phyloP scores from a whole-genome alignment of 2,329 filamentous ascomycete genomes.

The Podosphaera leucotricha region DNA sequence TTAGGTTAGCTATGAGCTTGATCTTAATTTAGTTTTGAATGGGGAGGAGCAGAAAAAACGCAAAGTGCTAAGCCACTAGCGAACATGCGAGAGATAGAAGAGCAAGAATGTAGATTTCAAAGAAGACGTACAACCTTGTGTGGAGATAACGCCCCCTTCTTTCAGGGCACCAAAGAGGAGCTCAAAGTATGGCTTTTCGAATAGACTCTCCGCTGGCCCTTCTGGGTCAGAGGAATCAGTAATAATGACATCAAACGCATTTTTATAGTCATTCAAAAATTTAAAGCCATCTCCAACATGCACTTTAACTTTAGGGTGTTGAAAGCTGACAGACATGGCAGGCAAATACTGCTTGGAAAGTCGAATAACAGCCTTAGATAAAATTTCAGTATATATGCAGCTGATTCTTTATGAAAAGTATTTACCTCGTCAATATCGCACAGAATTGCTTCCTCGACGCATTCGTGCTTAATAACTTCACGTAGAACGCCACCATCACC shows the following conservation, averaged over 20 bases:
- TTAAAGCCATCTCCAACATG: constrained; percentile 97
- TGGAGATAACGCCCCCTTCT: constrained; percentile 94
- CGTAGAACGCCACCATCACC: constrained; percentile 94
- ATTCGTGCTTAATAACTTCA: constrained; percentile 97
- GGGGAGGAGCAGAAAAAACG: too few species aligned
- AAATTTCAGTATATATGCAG: constrained; percentile 2
- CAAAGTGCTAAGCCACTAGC: too few species aligned
- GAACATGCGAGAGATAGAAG: neutral
- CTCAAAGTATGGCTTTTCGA: constrained; percentile 98
- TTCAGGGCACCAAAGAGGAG: constrained; percentile 72
- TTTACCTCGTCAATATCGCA: constrained; percentile 90
- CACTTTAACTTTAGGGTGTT: constrained; percentile 79
- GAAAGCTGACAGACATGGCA: constrained; percentile 76
- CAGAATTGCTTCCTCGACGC: constrained; percentile 82
- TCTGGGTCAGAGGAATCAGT: constrained; percentile 96
- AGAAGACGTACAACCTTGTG: constrained; percentile 98
- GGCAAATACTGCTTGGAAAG: constrained; percentile 97
- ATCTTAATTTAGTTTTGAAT: too few species aligned
- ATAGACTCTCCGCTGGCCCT: constrained; percentile 83
- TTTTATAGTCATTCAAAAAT: constrained; percentile 90
- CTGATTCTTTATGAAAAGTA: neutral
- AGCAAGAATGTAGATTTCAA: constrained; percentile 15
- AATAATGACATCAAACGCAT: constrained; percentile 97
- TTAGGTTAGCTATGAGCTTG: constrained; percentile 4
- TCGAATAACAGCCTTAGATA: constrained; percentile 61